These are phyloP conservation scores for Mycena albidolilacea DNA, from an alignment of 768 basidiomycete genomes.

Conservation along the genomic window DNA sequence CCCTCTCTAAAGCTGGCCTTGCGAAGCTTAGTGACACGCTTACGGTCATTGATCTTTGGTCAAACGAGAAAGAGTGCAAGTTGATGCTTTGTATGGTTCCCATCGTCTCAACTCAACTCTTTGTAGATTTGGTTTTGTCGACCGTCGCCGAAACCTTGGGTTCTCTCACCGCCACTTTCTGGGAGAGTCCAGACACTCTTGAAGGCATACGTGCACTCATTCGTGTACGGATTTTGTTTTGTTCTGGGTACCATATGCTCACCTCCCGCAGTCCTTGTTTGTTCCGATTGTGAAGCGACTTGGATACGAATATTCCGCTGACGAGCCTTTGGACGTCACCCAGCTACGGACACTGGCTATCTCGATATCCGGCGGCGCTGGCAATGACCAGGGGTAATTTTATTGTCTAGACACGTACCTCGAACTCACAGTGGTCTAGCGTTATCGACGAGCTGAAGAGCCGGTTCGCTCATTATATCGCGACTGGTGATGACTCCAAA, in stretches of 20 bases:
- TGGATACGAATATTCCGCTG: constrained; percentile 80
- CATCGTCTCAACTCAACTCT: constrained; percentile 1
- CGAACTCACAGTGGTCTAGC: constrained; percentile 53
- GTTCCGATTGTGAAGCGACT: constrained; percentile 83
- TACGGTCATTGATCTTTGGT: constrained; percentile 71
- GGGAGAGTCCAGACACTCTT: constrained; percentile 77
- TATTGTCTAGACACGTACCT: not conserved
- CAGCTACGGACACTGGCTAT: constrained; percentile 86
- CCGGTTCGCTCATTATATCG: constrained; percentile 80
- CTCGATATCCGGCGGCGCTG: constrained; percentile 55
- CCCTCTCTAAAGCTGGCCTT: constrained; percentile 87
- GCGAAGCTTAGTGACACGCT: constrained; percentile 83
- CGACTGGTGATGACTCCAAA: constrained; percentile 79
- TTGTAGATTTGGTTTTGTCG: constrained; percentile 86
- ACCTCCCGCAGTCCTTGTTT: constrained; percentile 67
- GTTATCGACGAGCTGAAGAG: constrained; percentile 80
- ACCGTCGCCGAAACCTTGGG: constrained; percentile 72
- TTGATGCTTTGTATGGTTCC: constrained; percentile 28
- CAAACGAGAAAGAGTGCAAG: constrained; percentile 84
- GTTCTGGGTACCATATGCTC: constrained; percentile 2
- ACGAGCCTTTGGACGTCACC: constrained; percentile 77
- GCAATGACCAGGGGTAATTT: constrained; percentile 47
- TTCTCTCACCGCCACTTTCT: constrained; percentile 79
- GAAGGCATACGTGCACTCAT: constrained; percentile 73
- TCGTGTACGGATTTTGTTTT: constrained; percentile 58